phyloP scores from a whole-genome alignment of 345 rosid species.

The Linum usitatissimum region DNA sequence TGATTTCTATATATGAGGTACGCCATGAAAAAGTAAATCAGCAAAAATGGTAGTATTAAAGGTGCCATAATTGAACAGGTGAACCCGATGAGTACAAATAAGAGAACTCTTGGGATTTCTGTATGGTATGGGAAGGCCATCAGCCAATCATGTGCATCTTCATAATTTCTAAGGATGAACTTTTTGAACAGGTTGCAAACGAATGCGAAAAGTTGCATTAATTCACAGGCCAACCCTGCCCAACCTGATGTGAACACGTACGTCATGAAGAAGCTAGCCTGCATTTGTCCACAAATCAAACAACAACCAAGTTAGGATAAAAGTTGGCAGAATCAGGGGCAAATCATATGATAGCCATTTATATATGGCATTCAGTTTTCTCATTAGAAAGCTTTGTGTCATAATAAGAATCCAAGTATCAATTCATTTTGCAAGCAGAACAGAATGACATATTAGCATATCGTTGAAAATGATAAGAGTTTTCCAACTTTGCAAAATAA shows the following conservation, averaged over 20 bases:
- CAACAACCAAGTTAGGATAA: background rate
- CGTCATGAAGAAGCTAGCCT: constrained; percentile 92
- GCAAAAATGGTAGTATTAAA: constrained; percentile 62
- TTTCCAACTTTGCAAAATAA: background rate
- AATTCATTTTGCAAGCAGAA: background rate
- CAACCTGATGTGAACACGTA: constrained; percentile 80
- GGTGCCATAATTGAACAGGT: constrained; percentile 77
- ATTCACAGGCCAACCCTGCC: constrained; percentile 71
- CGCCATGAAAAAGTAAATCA: constrained; percentile 60
- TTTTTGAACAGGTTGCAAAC: constrained; percentile 39
- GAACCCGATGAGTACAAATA: constrained; percentile 83
- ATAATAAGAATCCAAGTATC: too few relatives aligned
- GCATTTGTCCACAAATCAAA: constrained; percentile 21
- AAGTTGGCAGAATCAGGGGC: background rate
- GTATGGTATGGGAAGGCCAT: constrained; percentile 72
- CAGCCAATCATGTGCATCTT: constrained; percentile 33
- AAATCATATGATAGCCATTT: too few relatives aligned
- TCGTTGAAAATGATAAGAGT: background rate
- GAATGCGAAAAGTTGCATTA: constrained; percentile 58
- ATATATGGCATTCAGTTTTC: too few relatives aligned
- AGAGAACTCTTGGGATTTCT: constrained; percentile 68
- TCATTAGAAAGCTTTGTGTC: too few relatives aligned
- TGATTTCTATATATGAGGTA: constrained; percentile 71
- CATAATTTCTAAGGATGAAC: constrained; percentile 28
- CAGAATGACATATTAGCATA: background rate